Evolutionary conservation across 78 protist species (phyloP), one percentile per base, ranked within the genome.

Genomic region (Dictyostelium brefeldianum): DNA sequence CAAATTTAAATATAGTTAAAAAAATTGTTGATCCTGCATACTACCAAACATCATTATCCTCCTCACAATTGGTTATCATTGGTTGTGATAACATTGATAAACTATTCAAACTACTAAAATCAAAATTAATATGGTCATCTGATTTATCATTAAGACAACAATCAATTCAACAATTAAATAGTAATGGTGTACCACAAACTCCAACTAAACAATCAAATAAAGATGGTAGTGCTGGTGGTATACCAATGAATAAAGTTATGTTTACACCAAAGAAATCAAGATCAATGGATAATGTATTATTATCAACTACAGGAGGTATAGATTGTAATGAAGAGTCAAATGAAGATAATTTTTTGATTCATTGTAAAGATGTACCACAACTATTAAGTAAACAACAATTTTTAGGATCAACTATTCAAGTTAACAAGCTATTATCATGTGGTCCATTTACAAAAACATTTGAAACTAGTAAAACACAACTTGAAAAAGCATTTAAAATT

Each of bases 31-130:
- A 87, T 65, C 80, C 84, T 31, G 69, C 93, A 3, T 77, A 77
- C 14, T 87, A 77, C 31, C 93, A 87, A 50, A 51, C 83, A 18
- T 80, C 83, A 4, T n/a, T 50, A n/a, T 87, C 93, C 11, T 77
- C 85, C 8, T 62, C 93, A 10, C 51, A 75, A 14, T 20, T 47
- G 7, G 31, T 77, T 4, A 80, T 87, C 18, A 27, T 41, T 18
- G 81, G 73, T 14, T 5, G 31, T 12, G 80, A 75, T 25, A 36
- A 77, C 11, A 27, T 87, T 18, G 84, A 27, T 7, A 78, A 78
- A 51, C 25, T 87, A 5, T 20, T 27, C 8, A 12, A 64, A 9
- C 69, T 87, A 18, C 50, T 87, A 22, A 77, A 62, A 54, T 18
- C 8, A 12, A 48, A 43, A 47, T 47, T 87, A 18, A 65, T 87